phyloP scores from a whole-genome alignment of 208 protist species.

The Paratrypanosoma confusum region DNA sequence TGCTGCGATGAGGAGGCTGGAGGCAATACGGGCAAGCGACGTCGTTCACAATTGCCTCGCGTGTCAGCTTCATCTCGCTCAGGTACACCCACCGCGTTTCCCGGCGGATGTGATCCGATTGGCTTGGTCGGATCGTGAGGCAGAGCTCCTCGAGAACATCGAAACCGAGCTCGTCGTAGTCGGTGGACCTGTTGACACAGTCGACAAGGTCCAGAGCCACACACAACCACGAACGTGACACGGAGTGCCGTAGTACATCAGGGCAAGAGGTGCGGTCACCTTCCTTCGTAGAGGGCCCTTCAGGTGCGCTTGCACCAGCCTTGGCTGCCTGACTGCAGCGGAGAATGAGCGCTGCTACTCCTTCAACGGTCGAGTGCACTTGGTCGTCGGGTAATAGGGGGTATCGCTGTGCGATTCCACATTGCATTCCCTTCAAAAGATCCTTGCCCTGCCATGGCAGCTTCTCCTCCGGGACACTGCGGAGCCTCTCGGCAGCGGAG shows the following conservation, averaged over 20 bases:
- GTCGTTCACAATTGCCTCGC: constrained; percentile 31
- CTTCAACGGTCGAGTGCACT: constrained; percentile 19
- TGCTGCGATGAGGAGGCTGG: no score
- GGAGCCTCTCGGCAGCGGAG: constrained; percentile 2
- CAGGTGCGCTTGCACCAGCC: no score
- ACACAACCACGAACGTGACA: constrained; percentile 24
- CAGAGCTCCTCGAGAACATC: constrained; percentile 37
- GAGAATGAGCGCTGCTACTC: constrained; percentile 11
- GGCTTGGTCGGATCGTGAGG: constrained; percentile 27
- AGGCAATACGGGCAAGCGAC: constrained; percentile 23
- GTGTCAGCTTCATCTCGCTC: constrained; percentile 53
- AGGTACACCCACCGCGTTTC: constrained; percentile 62
- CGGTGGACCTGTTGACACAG: constrained; percentile 52
- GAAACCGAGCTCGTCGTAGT: constrained; percentile 68
- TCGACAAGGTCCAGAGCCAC: constrained; percentile 48
- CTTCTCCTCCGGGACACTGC: constrained; percentile 11
- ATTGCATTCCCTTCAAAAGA: constrained; percentile 19
- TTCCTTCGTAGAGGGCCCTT: no score
- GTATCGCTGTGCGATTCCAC: constrained; percentile 20
- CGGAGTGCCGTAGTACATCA: no score
- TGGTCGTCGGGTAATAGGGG: constrained; percentile 21
- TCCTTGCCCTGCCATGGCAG: constrained; percentile 60
- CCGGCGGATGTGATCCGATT: constrained; percentile 32
- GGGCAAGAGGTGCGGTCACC: no score
- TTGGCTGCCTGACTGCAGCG: no score